Conservation (phyloP, 2,329 filamentous ascomycete genomes). For the Ophiostoma pallidulum region DNA sequence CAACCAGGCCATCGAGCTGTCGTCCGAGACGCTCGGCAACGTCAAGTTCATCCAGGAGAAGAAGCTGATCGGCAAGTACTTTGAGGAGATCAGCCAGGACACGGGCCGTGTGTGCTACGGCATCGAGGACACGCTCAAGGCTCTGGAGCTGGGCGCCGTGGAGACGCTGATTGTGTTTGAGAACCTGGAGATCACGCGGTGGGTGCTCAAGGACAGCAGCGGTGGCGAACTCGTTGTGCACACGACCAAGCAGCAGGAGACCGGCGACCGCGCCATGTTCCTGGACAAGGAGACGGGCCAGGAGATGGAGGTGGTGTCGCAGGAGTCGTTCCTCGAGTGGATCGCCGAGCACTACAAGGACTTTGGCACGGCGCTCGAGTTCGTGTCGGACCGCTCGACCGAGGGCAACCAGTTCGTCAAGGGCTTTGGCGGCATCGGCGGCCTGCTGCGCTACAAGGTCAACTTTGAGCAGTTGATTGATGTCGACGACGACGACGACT, state of each 20-base stretch:
- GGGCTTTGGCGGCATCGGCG: conserved; percentile 96
- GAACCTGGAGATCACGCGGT: conserved; percentile 91
- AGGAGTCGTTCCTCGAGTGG: conserved; percentile 97
- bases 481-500: conserved; percentile 84
- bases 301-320: conserved; percentile 89
- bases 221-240: conserved; percentile 69
- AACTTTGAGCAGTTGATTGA: conserved; percentile 99
- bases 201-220: conserved; percentile 71
- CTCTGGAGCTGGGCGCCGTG: conserved; percentile 86
- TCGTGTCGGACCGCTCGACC: conserved; percentile 92
- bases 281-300: conserved; percentile 92
- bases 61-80: conserved; percentile 98
- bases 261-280: conserved; percentile 67
- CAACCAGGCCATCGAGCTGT: conserved; percentile 97
- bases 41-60: conserved; percentile 99
- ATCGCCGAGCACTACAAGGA: conserved; percentile 98
- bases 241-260: conserved; percentile 79
- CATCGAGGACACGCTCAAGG: conserved; percentile 95
- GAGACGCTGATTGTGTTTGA: conserved; percentile 95
- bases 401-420: conserved; percentile 99
- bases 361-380: conserved; percentile 91
- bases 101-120: conserved; percentile 96
- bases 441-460: conserved; percentile 97
- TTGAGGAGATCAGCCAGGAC: conserved; percentile 97
- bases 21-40: conserved; percentile 90